Evolutionary conservation across 169 alveolate species (phyloP), one percentile per base, ranked within the genome.

Genomic region (Plasmodium ovale): DNA sequence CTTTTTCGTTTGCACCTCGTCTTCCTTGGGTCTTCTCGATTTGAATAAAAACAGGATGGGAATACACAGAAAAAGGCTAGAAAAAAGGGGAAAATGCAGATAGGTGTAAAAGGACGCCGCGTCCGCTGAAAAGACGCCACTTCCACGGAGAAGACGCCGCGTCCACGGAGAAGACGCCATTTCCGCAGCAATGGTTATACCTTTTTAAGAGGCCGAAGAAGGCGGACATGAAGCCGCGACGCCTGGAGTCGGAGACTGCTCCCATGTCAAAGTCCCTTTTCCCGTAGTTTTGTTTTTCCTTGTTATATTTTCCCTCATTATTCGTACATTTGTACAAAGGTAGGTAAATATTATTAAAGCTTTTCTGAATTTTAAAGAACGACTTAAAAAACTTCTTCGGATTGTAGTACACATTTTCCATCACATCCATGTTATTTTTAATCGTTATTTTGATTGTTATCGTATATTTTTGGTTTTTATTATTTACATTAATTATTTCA

Each of bases 391-490:
- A 79, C 21, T 65, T 62, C 27, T 68, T 58, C 5, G 89, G 89
- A 5, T 70, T 79, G 42, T 79, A 79, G 27, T 79, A 79, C 9
- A 65, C 79, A 27, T 16, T 62, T 31, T 79, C 89, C 70, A 64
- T 65, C 1, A 79, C 33, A 27, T 79, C 65, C 89, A 79, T 79
- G n/a, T 79, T 79, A 49, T 79, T 79, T 47, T 44, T 51, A 44
- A 79, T 67, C 0, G 89, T 79, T 29, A 79, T 79, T 49, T 64
- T 79, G 0, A 79, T 65, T 0, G 89, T 53, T 16, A 79, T 59
- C 0, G 35, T 29, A 47, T 79, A 70, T 53, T 79, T 58, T 23
- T 47, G 29, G 5, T 68, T 49, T 5, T 51, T 79, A 47, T 79
- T 65, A 27, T 79, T 58, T 16, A 79, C 1, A 27, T 79, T 64